Percentiles rank a stretch among this genome's conserved stretches.
Evolutionary conservation across 2,329 filamentous ascomycete species (phyloP).

Genomic region (Scytalidium sp.): DNA sequence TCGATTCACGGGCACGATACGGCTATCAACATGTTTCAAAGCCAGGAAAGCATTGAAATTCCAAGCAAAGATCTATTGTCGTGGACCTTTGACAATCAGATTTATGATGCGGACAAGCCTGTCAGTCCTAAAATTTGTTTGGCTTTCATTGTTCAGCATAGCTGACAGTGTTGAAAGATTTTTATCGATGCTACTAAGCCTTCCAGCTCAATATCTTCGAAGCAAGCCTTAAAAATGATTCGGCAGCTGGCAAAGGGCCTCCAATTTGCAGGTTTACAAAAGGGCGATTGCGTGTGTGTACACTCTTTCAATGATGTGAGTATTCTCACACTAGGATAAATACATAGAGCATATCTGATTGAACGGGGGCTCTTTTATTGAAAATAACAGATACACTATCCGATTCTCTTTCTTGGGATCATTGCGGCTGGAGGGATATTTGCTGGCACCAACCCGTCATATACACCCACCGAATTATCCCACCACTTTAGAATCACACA

Average conservation of each 20-base stretch:
- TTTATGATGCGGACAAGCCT: conserved; percentile 19
- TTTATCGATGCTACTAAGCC: conserved; percentile 22
- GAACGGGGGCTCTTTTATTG: no score
- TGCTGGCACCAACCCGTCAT: conserved; percentile 23
- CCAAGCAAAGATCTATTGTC: conserved; percentile 21
- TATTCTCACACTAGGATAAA: not conserved
- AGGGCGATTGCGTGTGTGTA: conserved; percentile 26
- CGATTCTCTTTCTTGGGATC: conserved; percentile 19
- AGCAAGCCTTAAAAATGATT: conserved; percentile 19
- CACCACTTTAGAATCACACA: conserved; percentile 25
- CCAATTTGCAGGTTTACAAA: conserved; percentile 20
- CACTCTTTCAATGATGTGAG: conserved; percentile 27
- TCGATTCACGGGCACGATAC: no score
- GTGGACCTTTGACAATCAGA: conserved; percentile 21
- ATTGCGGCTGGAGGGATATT: conserved; percentile 25
- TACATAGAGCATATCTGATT: not conserved
- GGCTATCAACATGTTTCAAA: no score
- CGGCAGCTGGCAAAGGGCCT: conserved; percentile 23
- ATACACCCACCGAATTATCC: conserved; percentile 22
- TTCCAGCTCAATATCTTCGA: conserved; percentile 21
- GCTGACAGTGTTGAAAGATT: conserved; percentile 12
- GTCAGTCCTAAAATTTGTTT: conserved; percentile 10
- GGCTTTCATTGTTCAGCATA: not conserved
- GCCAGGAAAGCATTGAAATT: no score
- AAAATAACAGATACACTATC: conserved; percentile 19